Evolutionary conservation across 345 rosid species (phyloP).

Genomic region (Excoecaria cochinchinensis): DNA sequence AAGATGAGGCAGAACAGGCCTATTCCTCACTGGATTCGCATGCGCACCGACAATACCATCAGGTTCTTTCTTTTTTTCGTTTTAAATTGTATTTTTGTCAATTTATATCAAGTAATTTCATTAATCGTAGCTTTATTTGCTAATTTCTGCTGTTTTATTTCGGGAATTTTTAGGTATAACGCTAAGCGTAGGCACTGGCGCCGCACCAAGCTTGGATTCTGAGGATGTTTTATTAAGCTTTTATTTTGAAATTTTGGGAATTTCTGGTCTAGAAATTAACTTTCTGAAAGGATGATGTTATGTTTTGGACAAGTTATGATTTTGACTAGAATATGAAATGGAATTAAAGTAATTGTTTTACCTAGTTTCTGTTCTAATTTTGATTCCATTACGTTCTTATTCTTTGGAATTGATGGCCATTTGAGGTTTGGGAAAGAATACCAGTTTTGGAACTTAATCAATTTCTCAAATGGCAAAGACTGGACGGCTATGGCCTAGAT

Average conservation of each 20-base stretch:
- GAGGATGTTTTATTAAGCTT: not conserved
- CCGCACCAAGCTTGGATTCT: slow-evolving; percentile 36
- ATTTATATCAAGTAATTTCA: not conserved
- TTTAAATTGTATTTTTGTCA: not conserved
- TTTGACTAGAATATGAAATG: not conserved
- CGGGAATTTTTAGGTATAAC: slow-evolving; percentile 21
- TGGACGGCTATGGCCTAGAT: too few relatives aligned
- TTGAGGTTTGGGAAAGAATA: too few relatives aligned
- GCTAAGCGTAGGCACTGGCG: slow-evolving; percentile 41
- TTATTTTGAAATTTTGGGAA: not conserved
- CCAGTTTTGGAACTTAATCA: too few relatives aligned
- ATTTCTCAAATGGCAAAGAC: too few relatives aligned
- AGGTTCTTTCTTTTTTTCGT: slow-evolving; percentile 25
- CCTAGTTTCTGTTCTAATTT: too few relatives aligned
- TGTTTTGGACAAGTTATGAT: not conserved
- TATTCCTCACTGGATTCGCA: slow-evolving; percentile 70
- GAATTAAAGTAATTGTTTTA: not conserved
- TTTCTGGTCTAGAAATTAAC: too few relatives aligned
- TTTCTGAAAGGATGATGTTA: not conserved
- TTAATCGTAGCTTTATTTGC: not conserved
- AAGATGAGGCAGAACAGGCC: slow-evolving; percentile 85
- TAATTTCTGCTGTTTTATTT: not conserved
- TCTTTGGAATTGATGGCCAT: too few relatives aligned
- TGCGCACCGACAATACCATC: slow-evolving; percentile 69
- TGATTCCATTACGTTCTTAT: too few relatives aligned